Percentiles rank a stretch among this genome's conserved stretches.
phyloP scores from a whole-genome alignment of 805 yeast species.

The Suhomyces vadensis region DNA sequence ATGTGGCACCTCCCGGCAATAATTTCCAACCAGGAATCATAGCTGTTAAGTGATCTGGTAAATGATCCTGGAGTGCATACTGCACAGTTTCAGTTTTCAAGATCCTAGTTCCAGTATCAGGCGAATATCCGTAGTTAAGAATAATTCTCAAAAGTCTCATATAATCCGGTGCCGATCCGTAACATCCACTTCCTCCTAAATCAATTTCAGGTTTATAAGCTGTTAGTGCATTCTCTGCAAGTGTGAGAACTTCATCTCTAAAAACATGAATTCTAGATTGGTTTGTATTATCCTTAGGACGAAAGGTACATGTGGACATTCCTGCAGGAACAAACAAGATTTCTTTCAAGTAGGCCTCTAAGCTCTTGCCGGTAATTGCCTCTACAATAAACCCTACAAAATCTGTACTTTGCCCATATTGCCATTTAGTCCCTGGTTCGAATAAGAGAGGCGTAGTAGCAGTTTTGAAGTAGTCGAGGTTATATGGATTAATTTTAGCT shows the following conservation, averaged over 20 bases:
- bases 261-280: conserved; percentile 1
- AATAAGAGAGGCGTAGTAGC: conserved; percentile 17
- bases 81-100: conserved; percentile 29
- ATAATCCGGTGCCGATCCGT: conserved; percentile 38
- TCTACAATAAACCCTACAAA: conserved; percentile 41
- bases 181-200: conserved; percentile 48
- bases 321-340: conserved; percentile 36
- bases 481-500: conserved; percentile 12
- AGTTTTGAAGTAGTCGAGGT: conserved; percentile 14
- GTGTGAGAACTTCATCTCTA: background rate
- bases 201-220: conserved; percentile 26
- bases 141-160: conserved; percentile 39
- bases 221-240: background rate
- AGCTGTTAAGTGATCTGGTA: conserved; percentile 31
- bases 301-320: conserved; percentile 24
- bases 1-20: conserved; percentile 18
- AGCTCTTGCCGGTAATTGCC: conserved; percentile 30
- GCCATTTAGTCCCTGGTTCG: conserved; percentile 42
- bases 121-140: conserved; percentile 43
- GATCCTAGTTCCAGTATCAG: conserved; percentile 31
- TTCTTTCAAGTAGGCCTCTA: conserved; percentile 33
- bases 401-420: conserved; percentile 40
- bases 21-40: conserved; percentile 40
- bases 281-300: conserved; percentile 3
- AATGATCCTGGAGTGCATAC: conserved; percentile 35